Base-by-base conservation (phyloP, 2,329 filamentous ascomycete genomes). In the Talaromyces sp. region DNA sequence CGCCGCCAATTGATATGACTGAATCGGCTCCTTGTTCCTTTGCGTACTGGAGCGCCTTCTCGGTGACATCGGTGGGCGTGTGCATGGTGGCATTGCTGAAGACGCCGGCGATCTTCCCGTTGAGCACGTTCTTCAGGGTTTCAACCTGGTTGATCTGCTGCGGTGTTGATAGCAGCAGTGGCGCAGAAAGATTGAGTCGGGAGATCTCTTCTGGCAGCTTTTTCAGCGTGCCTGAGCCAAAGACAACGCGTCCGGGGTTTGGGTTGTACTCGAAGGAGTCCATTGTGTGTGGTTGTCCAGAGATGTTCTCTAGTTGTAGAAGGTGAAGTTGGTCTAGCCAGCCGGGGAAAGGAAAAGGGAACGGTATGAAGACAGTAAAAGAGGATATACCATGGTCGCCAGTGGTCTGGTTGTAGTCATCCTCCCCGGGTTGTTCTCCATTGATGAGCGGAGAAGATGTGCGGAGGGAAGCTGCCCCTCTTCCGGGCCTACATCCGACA, bases 21-120 rank as follows among this genome's bases (percentile, higher is more conserved):
- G 77, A 79, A 68, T 87, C 85, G 4, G 82, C 82, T 3, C 71
- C 72, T 17, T 75, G 70, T 0, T 73, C 70, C 58, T 74, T 73
- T 0, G 79, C 74, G 59, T 80, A 79, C 2, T 74, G 72, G n/a
- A 85, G 65, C 0, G 85, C 85, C 66, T 80, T 77, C 21, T 85
- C 80, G 2, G 85, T 87, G 59, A 87, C 72, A 61, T 81, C 68
- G 4, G 76, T 79, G 1, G 84, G 85, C 0, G 85, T 88, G 72
- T 88, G 85, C 84, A 88, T 87, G 3, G 80, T 81, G 1, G 85
- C 85, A 63, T 83, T 77, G 50, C 74, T 74, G 71, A 85, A 86
- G 56, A 80, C 73, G 35, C 81, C 81, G 6, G 79, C 81, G n/a
- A 79, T 69, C 53, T 77, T 75, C 61, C 73, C 74, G 59, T 75